Conservation (phyloP, 1,284 basidiomycete genomes). For the Leccinum solheimii region DNA sequence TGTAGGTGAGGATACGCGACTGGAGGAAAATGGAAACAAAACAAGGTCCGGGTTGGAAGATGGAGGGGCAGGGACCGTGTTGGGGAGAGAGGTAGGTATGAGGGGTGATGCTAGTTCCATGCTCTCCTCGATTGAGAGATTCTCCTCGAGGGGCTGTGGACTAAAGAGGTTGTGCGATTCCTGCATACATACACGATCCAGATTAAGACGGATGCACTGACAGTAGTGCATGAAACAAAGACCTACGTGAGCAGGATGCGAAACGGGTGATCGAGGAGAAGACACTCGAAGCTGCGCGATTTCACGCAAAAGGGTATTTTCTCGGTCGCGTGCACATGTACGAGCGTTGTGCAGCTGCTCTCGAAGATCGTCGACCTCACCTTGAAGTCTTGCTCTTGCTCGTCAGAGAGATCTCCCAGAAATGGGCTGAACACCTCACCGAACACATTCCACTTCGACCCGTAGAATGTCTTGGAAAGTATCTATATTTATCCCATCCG, state of each 20-base stretch:
- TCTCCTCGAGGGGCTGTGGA: conserved; percentile 24
- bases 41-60: conserved; percentile 18
- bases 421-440: conserved; percentile 20
- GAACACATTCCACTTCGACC: conserved; percentile 39
- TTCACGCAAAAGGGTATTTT: conserved; percentile 26
- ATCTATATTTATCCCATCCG: conserved; percentile 19
- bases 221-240: not conserved
- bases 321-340: conserved; percentile 19
- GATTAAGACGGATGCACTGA: not conserved
- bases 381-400: conserved; percentile 20
- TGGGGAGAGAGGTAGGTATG: conserved; percentile 36
- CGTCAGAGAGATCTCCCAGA: not conserved
- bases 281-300: conserved; percentile 22
- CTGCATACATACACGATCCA: conserved; percentile 10
- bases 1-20: conserved; percentile 17
- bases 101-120: conserved; percentile 64
- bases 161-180: conserved; percentile 11
- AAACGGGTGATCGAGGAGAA: not conserved
- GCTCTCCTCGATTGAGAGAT: conserved; percentile 43
- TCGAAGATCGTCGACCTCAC: conserved; percentile 27
- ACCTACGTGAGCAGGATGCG: conserved; percentile 13
- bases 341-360: conserved; percentile 26
- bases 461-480: conserved; percentile 25
- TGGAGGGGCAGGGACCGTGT: not conserved
- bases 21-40: conserved; percentile 29